phyloP scores from a whole-genome alignment of 2,329 filamentous ascomycete genomes.

The Paraphoma sp. region DNA sequence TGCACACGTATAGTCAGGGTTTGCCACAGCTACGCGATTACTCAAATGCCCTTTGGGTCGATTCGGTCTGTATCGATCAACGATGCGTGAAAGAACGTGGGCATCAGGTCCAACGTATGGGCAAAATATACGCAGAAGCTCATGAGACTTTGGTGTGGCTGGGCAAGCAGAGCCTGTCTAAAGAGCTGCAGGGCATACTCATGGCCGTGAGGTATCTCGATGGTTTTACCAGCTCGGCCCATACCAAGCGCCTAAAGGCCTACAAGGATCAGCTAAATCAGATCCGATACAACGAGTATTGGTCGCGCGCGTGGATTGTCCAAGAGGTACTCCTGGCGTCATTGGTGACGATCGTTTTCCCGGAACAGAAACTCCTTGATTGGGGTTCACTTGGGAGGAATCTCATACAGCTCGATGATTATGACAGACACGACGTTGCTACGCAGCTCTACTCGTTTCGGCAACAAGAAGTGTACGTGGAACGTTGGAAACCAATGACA shows the following conservation, averaged over 20 bases:
- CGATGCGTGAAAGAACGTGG: conserved; percentile 5
- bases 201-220: no score
- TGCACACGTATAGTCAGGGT: neutral
- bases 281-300: neutral
- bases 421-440: neutral
- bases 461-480: neutral
- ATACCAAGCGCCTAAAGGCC: no score
- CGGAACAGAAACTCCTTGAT: neutral
- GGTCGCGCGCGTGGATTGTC: conserved; percentile 5
- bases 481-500: neutral
- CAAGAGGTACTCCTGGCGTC: conserved; percentile 3
- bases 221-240: no score
- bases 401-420: neutral
- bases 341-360: neutral
- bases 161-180: neutral
- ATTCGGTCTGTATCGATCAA: conserved; percentile 17
- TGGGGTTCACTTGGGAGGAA: neutral
- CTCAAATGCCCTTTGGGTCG: conserved; percentile 10
- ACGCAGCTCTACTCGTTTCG: neutral
- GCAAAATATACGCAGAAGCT: conserved; percentile 3
- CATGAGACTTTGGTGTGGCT: conserved; percentile 10
- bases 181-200: no score
- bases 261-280: no score
- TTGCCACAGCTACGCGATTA: neutral
- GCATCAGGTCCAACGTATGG: conserved; percentile 13